Percentiles rank a stretch among this genome's conserved stretches.
Conservation (phyloP, 1,284 basidiomycete genomes). For the Apiotrichum sp. region DNA sequence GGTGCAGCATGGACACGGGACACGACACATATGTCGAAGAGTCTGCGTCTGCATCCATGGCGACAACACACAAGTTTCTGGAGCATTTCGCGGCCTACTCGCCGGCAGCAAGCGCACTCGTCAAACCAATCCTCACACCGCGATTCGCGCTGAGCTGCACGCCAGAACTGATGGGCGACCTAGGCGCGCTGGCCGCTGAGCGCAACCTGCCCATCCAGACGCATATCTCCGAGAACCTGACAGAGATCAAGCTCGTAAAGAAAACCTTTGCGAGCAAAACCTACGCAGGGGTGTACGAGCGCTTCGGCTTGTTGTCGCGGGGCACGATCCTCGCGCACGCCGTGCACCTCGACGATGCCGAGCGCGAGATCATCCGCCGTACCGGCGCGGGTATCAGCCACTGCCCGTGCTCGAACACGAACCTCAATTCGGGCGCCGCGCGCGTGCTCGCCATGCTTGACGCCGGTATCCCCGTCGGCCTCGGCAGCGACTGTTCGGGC, state of each 20-base stretch:
- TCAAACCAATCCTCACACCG: slow-evolving; percentile 86
- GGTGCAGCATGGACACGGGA: slow-evolving; percentile 89
- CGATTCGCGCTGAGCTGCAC: slow-evolving; percentile 94
- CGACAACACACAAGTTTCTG: slow-evolving; percentile 62
- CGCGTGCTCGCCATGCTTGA: slow-evolving; percentile 55
- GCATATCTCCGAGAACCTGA: slow-evolving; percentile 79
- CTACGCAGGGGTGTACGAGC: slow-evolving; percentile 78
- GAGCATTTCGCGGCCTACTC: slow-evolving; percentile 51
- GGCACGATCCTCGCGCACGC: slow-evolving; percentile 88
- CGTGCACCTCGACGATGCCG: slow-evolving; percentile 61
- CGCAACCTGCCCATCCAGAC: slow-evolving; percentile 67
- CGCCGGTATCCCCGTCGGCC: slow-evolving; percentile 57
- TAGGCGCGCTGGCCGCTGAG: slow-evolving; percentile 55
- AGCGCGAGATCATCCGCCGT: slow-evolving; percentile 65
- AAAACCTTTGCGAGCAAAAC: slow-evolving; percentile 59
- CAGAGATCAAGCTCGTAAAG: slow-evolving; percentile 66
- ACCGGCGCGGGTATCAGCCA: slow-evolving; percentile 75
- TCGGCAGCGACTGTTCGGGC: slow-evolving; percentile 90
- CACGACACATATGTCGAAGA: slow-evolving; percentile 66
- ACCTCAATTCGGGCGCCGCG: slow-evolving; percentile 76
- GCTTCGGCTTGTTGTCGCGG: slow-evolving; percentile 63
- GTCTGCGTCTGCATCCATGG: slow-evolving; percentile 56
- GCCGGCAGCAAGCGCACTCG: slow-evolving; percentile 52
- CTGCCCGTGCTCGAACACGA: slow-evolving; percentile 89
- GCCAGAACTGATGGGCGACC: slow-evolving; percentile 58